Base-by-base conservation (phyloP, 2,329 filamentous ascomycete genomes). In the Exophiala lecanii-corni region DNA sequence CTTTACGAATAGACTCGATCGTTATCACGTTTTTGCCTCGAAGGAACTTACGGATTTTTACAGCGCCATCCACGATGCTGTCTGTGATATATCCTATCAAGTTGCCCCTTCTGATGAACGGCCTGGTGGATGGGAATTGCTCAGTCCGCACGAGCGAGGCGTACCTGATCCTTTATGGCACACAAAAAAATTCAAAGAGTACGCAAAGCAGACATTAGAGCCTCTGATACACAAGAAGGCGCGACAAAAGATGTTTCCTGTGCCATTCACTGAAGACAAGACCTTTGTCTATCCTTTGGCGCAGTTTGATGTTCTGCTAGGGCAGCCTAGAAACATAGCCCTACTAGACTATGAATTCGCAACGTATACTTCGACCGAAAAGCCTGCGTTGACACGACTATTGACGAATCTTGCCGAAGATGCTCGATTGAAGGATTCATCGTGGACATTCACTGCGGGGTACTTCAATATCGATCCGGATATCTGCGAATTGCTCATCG, bases 381-480 rank as follows among this genome's bases (percentile, higher is more conserved):
- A 92, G 9, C 88, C 87, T 1, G 84, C 85, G 12, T 70, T 98
- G 13, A 87, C 80, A 0, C 77, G 78, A 34, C 76, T 97, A 28
- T 75, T 97, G 3, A 75, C 76, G 32, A 77, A 76, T 1, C 74
- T 96, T 3, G 74, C 82, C 0, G 67, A 64, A 0, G 75, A 84
- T 0, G 54, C 63, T 4, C 68, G 74, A 4, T 85, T 87, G 56
- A 69, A 73, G 7, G 75, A 78, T 23, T 86, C 85, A 0, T 83
- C 80, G 10, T 98, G 92, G 92, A 92, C 88, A 0, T 97, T 98
- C 63, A 97, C 92, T 1, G 92, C 92, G 0, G 92, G 92, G 39
- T 98, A 98, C 69, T 98, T 98, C 71, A 98, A 98, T 69, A 94
- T 94, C 43, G 89, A 89, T 5, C 84, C 89, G 0, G 81, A 82